These are phyloP conservation scores for Nidula microcarpa DNA, from an alignment of 768 basidiomycete genomes.

Conservation along the genomic window DNA sequence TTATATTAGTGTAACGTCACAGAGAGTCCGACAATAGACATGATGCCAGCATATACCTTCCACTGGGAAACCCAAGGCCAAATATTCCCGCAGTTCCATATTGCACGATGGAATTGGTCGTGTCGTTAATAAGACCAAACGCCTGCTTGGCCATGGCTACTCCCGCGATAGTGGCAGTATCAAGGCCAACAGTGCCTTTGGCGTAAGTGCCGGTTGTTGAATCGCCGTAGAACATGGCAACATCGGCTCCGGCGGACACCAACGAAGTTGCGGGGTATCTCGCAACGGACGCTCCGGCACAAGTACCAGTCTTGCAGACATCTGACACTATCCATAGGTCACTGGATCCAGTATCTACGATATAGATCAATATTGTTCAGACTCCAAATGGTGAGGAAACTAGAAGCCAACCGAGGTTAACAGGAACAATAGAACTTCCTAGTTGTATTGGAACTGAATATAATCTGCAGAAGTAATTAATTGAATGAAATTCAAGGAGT, in stretches of 20 bases:
- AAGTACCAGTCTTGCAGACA: constrained; percentile 36
- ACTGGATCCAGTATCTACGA: constrained; percentile 65
- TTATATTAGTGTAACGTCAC: neutral
- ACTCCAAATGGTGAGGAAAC: neutral
- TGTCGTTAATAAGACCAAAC: constrained; percentile 55
- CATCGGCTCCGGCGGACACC: constrained; percentile 28
- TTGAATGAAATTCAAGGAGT: neutral
- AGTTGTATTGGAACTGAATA: constrained; percentile 33
- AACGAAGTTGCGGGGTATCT: constrained; percentile 40
- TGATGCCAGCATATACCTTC: constrained; percentile 38
- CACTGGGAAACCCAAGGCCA: constrained; percentile 65
- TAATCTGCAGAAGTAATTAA: constrained; percentile 13
- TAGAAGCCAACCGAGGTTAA: constrained; percentile 22
- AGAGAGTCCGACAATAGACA: too few species aligned
- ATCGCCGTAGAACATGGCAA: constrained; percentile 59
- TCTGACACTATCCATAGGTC: constrained; percentile 67
- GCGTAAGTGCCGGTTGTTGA: constrained; percentile 63
- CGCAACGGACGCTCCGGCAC: constrained; percentile 28
- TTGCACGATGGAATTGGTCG: constrained; percentile 53
- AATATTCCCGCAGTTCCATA: constrained; percentile 60
- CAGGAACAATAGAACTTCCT: constrained; percentile 20
- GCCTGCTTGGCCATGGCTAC: constrained; percentile 46
- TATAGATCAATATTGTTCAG: neutral
- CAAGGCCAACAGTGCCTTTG: constrained; percentile 49
- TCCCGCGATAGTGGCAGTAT: constrained; percentile 51